phyloP scores from a whole-genome alignment of 2,329 filamentous ascomycete species.

The Hymenoscyphus scutula region DNA sequence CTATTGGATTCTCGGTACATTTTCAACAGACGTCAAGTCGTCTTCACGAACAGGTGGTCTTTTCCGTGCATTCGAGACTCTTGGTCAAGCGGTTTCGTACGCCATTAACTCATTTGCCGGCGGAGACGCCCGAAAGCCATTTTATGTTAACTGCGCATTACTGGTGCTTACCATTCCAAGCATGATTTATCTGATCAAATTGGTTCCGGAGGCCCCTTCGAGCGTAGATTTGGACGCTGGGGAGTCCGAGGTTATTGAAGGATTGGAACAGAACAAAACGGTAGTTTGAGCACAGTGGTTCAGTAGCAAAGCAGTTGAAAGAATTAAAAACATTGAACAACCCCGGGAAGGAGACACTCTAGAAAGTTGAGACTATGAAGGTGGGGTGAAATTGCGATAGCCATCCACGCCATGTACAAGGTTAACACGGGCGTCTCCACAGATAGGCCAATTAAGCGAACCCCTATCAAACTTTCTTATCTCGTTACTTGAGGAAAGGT shows the following conservation, averaged over 20 bases:
- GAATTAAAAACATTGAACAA: too few relatives aligned
- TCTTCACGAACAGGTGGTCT: constrained; percentile 46
- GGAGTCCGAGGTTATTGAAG: neutral
- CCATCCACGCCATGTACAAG: neutral
- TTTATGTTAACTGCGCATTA: constrained; percentile 23
- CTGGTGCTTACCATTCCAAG: constrained; percentile 18
- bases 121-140: constrained; percentile 18
- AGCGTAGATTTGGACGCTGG: constrained; percentile 17
- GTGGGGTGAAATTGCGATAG: neutral
- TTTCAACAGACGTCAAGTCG: constrained; percentile 37
- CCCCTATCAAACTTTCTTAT: neutral
- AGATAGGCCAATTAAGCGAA: constrained; percentile 4
- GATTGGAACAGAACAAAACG: neutral
- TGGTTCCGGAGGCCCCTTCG: constrained; percentile 16
- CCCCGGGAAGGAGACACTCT: too few relatives aligned
- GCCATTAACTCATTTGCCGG: constrained; percentile 31
- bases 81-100: constrained; percentile 36
- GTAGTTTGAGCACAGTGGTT: neutral
- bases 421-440: neutral
- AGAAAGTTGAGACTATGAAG: neutral
- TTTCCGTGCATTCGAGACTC: constrained; percentile 48
- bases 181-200: constrained; percentile 17
- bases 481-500: neutral
- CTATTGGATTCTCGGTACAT: constrained; percentile 41
- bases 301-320: too few relatives aligned